Evolutionary conservation across 257 asterid species (phyloP).

Genomic region (Fraxinus pennsylvanica): DNA sequence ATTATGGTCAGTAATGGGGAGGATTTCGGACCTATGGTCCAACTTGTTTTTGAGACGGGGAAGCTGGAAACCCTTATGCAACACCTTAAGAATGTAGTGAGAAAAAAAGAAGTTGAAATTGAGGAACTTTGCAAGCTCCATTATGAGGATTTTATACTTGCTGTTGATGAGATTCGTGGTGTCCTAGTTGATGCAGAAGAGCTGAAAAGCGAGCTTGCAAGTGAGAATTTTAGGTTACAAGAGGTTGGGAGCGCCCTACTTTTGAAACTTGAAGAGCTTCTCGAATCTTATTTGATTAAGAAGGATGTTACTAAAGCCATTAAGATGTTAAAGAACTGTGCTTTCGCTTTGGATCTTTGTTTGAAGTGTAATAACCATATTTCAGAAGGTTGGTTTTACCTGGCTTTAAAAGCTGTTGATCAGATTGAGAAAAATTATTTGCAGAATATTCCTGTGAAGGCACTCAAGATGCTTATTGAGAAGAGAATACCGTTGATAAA

Average conservation of each 20-base stretch:
- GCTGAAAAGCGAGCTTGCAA: slow-evolving; percentile 74
- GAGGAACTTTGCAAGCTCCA: slow-evolving; percentile 97
- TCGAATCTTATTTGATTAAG: slow-evolving; percentile 68
- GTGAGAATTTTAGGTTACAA: slow-evolving; percentile 74
- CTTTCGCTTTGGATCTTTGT: slow-evolving; percentile 76
- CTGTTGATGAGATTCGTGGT: slow-evolving; percentile 93
- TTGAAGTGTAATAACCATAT: slow-evolving; percentile 72
- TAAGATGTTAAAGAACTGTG: slow-evolving; percentile 74
- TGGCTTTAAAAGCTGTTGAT: slow-evolving; percentile 83
- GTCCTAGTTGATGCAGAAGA: slow-evolving; percentile 93
- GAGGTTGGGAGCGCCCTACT: slow-evolving; percentile 81
- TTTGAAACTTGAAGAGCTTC: slow-evolving; percentile 85
- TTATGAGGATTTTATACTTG: slow-evolving; percentile 83
- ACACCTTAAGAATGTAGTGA: slow-evolving; percentile 75
- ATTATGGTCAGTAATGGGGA: slow-evolving; percentile 79
- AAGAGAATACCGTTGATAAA: slow-evolving; percentile 66
- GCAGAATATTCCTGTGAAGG: slow-evolving; percentile 65
- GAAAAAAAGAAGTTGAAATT: slow-evolving; percentile 78
- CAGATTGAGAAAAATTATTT: slow-evolving; percentile 68
- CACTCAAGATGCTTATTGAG: slow-evolving; percentile 55
- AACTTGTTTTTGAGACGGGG: slow-evolving; percentile 71
- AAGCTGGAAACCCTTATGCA: slow-evolving; percentile 71
- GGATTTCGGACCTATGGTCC: slow-evolving; percentile 89
- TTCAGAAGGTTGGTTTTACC: slow-evolving; percentile 78
- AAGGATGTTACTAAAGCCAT: slow-evolving; percentile 73